Evolutionary conservation across 106 monocot genomes (phyloP).

Genomic region (Gastrodia elata): DNA sequence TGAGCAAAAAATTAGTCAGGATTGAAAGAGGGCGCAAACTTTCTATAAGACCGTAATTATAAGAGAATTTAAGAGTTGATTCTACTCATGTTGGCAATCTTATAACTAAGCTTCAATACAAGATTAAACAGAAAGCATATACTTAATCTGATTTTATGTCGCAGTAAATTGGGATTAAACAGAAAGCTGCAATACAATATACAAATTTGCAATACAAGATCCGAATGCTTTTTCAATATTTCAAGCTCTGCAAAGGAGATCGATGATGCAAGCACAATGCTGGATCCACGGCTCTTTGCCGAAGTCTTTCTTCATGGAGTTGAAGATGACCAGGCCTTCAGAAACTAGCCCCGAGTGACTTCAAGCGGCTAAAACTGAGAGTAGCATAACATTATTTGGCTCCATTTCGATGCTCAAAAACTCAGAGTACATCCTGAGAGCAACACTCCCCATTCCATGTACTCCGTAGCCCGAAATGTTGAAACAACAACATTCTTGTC

Average conservation of each 20-base stretch:
- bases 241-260: slow-evolving; percentile 15
- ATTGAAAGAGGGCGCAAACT: no score
- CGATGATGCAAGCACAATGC: slow-evolving; percentile 16
- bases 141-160: no score
- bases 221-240: slow-evolving; percentile 17
- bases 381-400: slow-evolving; percentile 19
- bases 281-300: slow-evolving; percentile 1
- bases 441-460: slow-evolving; percentile 14
- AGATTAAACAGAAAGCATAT: no score
- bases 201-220: no score
- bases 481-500: no score
- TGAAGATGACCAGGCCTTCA: slow-evolving; percentile 8
- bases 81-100: no score
- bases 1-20: no score
- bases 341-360: slow-evolving; percentile 19
- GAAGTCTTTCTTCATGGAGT: slow-evolving; percentile 15
- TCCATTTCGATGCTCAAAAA: not conserved
- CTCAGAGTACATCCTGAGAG: slow-evolving; percentile 7
- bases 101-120: no score
- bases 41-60: no score
- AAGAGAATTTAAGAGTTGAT: no score
- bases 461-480: slow-evolving; percentile 21
- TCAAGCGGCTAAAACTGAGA: slow-evolving; percentile 17
- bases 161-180: no score
- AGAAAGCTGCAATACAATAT: no score